phyloP scores from a whole-genome alignment of 2,329 filamentous ascomycete species.

The Spiromastix sp. region DNA sequence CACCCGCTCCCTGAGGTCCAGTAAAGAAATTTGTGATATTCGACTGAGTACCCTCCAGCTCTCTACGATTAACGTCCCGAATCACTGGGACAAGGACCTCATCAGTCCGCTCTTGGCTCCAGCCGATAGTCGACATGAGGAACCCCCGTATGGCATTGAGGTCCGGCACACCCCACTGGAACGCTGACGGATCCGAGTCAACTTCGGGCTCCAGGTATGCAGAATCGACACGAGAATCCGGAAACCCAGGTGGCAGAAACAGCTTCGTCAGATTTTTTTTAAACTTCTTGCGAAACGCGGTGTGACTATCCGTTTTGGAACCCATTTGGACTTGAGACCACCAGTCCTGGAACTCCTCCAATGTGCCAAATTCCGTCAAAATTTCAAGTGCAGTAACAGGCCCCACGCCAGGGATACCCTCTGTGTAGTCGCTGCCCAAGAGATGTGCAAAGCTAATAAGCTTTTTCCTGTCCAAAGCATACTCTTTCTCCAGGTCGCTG shows the following conservation, averaged over 20 bases:
- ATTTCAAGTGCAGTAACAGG: constrained; percentile 94
- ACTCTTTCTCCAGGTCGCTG: constrained; percentile 75
- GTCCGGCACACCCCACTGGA: constrained; percentile 95
- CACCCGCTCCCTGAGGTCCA: constrained; percentile 48
- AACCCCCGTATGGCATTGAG: constrained; percentile 74
- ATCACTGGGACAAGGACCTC: constrained; percentile 95
- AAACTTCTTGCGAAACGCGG: constrained; percentile 73
- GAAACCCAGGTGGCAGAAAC: constrained; percentile 73
- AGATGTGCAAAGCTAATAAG: constrained; percentile 86
- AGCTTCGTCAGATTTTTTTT: constrained; percentile 73
- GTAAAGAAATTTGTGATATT: constrained; percentile 94
- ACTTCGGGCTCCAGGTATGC: constrained; percentile 85
- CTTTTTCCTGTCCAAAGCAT: constrained; percentile 74
- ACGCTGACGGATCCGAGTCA: constrained; percentile 63
- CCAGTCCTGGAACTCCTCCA: constrained; percentile 77
- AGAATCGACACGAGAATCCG: constrained; percentile 63
- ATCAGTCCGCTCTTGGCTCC: constrained; percentile 83
- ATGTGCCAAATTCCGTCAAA: constrained; percentile 68
- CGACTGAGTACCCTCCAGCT: constrained; percentile 81
- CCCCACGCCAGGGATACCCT: constrained; percentile 80
- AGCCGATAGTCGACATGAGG: constrained; percentile 85
- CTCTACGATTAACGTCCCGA: constrained; percentile 82
- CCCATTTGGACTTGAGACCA: constrained; percentile 65
- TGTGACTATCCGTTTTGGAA: constrained; percentile 53
- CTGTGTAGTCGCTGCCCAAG: constrained; percentile 88